Conservation (phyloP, 345 rosid genomes). For the Arabis hirsuta region DNA sequence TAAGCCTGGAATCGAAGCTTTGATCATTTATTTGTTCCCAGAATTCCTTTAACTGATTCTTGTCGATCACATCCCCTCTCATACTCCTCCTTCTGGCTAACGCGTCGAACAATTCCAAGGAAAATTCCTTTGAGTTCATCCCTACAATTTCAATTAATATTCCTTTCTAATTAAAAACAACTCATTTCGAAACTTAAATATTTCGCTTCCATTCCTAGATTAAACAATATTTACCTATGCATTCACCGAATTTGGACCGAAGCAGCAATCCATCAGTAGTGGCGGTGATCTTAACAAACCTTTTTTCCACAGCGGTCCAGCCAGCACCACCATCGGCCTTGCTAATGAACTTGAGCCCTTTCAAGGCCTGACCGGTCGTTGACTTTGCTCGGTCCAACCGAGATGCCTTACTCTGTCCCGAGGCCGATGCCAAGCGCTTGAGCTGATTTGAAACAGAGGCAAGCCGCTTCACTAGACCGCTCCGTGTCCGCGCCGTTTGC, state of each 20-base stretch:
- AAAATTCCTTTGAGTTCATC: constrained; percentile 70
- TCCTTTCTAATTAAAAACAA: background rate
- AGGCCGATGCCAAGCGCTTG: constrained; percentile 51
- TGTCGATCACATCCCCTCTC: constrained; percentile 49
- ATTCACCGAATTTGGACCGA: constrained; percentile 62
- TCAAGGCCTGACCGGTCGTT: constrained; percentile 56
- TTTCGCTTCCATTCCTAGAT: background rate
- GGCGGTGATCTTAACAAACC: constrained; percentile 57
- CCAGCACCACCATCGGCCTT: constrained; percentile 58
- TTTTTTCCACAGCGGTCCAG: constrained; percentile 64
- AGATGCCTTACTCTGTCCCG: constrained; percentile 36
- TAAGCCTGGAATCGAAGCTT: constrained; percentile 73
- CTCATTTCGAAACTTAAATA: background rate
- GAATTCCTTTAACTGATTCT: constrained; percentile 50
- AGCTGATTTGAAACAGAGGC: constrained; percentile 60
- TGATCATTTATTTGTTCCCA: constrained; percentile 76
- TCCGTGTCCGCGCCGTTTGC: constrained; percentile 34
- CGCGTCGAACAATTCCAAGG: constrained; percentile 62
- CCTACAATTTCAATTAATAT: constrained; percentile 44
- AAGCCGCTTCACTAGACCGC: constrained; percentile 46
- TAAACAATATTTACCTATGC: constrained; percentile 54
- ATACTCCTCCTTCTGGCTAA: constrained; percentile 57
- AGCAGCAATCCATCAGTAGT: constrained; percentile 51
- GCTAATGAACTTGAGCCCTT: constrained; percentile 71
- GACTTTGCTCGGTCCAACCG: constrained; percentile 57